phyloP scores from a whole-genome alignment of 345 rosid genomes.

The Moricandia arvensis region DNA sequence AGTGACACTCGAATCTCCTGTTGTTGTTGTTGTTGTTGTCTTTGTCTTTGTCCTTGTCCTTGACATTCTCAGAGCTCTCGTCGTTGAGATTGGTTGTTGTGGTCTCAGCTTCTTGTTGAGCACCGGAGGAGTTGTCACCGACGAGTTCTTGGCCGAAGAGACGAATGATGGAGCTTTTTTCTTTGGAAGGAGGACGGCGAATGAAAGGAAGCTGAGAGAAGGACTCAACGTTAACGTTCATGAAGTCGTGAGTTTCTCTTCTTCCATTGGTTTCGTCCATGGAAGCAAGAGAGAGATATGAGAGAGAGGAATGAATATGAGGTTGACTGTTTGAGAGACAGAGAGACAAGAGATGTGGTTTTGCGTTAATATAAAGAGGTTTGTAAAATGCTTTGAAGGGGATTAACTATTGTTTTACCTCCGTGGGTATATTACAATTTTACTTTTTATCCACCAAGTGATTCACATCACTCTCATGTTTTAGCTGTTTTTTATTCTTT shows the following conservation, averaged over 20 bases:
- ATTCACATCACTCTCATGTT: conserved; percentile 6
- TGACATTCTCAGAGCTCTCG: conserved; percentile 37
- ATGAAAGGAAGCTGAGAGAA: conserved; percentile 59
- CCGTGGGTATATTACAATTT: conserved; percentile 6
- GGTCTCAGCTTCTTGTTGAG: conserved; percentile 15
- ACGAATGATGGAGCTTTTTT: conserved; percentile 57
- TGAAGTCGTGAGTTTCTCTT: conserved; percentile 56
- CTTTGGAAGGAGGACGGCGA: conserved; percentile 65
- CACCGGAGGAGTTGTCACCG: conserved; percentile 24
- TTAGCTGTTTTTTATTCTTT: background rate
- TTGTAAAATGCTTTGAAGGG: conserved; percentile 25
- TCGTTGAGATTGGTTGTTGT: conserved; percentile 23
- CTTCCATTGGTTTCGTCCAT: conserved; percentile 36
- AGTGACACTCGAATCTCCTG: conserved; percentile 90
- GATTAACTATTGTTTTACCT: conserved; percentile 13
- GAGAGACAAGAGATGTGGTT: conserved; percentile 30
- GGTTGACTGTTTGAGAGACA: conserved; percentile 34
- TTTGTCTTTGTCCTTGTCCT: conserved; percentile 41
- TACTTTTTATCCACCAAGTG: background rate
- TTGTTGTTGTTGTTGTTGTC: conserved; percentile 42
- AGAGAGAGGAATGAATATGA: conserved; percentile 17
- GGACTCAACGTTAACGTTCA: conserved; percentile 55
- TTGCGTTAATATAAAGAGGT: conserved; percentile 34
- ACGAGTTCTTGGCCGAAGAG: conserved; percentile 85
- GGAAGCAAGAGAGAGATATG: conserved; percentile 26